phyloP scores from a whole-genome alignment of 441 rosid genomes.

The Monsonia emarginata region DNA sequence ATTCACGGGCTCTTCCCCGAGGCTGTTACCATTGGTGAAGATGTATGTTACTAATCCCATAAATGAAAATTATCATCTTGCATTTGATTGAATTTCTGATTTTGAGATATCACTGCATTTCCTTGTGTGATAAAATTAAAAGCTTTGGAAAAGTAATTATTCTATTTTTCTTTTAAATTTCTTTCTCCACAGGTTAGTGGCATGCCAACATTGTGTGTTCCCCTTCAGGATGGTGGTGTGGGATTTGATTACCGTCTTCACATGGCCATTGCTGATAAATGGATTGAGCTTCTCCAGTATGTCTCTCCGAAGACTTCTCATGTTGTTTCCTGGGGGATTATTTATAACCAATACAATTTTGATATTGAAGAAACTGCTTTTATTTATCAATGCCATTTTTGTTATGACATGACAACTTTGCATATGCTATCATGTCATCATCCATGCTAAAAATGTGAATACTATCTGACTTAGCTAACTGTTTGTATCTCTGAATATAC shows the following conservation, averaged over 20 bases:
- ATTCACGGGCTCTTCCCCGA: constrained; percentile 92
- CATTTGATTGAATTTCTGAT: neutral
- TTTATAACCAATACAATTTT: neutral
- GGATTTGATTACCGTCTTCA: constrained; percentile 98
- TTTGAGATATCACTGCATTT: neutral
- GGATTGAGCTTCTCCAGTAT: constrained; percentile 93
- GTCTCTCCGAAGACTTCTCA: constrained; percentile 17
- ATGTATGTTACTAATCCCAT: constrained; percentile 45
- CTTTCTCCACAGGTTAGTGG: constrained; percentile 69
- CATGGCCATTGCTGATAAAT: constrained; percentile 95
- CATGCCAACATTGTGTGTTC: constrained; percentile 93
- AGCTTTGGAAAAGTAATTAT: neutral
- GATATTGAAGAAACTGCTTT: neutral
- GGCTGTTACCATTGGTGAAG: constrained; percentile 86
- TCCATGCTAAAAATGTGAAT: neutral
- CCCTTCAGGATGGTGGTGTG: constrained; percentile 83
- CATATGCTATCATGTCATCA: neutral
- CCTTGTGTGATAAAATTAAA: neutral
- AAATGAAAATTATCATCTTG: constrained; percentile 2
- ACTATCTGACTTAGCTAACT: neutral
- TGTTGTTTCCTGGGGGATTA: neutral
- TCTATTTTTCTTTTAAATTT: constrained; percentile 10
- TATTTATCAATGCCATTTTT: neutral
- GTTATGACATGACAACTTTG: neutral
- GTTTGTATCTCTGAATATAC: neutral